Conservation (phyloP, 129 eudicot species). For the Flaveria bidentis region DNA sequence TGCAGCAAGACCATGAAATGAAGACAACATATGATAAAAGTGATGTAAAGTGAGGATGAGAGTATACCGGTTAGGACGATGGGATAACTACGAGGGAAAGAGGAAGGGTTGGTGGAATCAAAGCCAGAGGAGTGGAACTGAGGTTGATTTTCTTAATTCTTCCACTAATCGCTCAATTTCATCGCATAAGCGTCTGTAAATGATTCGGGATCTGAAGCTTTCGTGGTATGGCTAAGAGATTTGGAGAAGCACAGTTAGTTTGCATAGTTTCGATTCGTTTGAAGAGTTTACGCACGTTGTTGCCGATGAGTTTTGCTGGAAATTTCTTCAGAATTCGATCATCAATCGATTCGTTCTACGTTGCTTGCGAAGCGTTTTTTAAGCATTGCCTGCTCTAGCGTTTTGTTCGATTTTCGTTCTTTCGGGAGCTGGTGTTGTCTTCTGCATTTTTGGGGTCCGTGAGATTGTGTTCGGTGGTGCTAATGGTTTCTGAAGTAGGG, state of each 20-base stretch:
- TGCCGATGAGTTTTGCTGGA: slow-evolving; percentile 33
- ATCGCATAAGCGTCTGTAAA: slow-evolving; percentile 11
- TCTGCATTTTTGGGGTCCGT: slow-evolving; percentile 6
- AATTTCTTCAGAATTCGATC: slow-evolving; percentile 37
- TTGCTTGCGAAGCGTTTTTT: slow-evolving; percentile 36
- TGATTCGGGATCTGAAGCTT: slow-evolving; percentile 36
- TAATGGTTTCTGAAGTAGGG: background rate
- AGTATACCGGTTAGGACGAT: too few species aligned
- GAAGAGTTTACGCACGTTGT: slow-evolving; percentile 19
- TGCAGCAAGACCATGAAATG: too few species aligned
- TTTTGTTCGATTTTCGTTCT: background rate
- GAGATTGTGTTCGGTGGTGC: slow-evolving; percentile 3
- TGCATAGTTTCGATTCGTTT: slow-evolving; percentile 22
- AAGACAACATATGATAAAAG: too few species aligned
- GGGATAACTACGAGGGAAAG: too few species aligned
- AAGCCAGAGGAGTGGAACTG: too few species aligned
- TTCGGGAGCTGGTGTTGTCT: background rate
- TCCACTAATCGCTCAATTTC: slow-evolving; percentile 11
- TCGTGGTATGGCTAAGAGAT: slow-evolving; percentile 27
- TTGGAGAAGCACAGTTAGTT: slow-evolving; percentile 17
- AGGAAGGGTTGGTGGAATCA: too few species aligned
- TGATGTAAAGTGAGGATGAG: too few species aligned
- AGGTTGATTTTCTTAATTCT: slow-evolving; percentile 4
- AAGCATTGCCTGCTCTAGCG: slow-evolving; percentile 22
- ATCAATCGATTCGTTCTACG: slow-evolving; percentile 19